A percentile compares a stretch with the other conserved stretches of the same genome.
phyloP scores from a whole-genome alignment of 306 rosid species.

The Neltuma alba region DNA sequence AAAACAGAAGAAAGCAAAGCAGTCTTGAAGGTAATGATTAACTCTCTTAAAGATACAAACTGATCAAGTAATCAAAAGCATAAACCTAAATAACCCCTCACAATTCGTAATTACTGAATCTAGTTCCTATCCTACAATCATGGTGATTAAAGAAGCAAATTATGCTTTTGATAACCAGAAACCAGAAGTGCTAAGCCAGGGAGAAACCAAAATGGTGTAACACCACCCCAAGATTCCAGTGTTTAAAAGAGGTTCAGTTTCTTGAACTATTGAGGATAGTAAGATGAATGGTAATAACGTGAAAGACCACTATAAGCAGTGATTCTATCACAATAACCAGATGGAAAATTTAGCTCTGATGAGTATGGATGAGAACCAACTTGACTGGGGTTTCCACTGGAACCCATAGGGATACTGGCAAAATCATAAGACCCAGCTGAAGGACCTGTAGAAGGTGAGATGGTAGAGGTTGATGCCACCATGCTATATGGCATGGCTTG shows the following conservation, averaged over 20 bases:
- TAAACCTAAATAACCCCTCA: slow-evolving; percentile 37
- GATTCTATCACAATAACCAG: slow-evolving; percentile 53
- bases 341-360: slow-evolving; percentile 44
- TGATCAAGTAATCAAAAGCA: slow-evolving; percentile 38
- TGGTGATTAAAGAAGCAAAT: slow-evolving; percentile 41
- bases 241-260: slow-evolving; percentile 25
- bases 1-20: not conserved
- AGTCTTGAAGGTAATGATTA: slow-evolving; percentile 6
- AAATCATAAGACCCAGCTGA: slow-evolving; percentile 56
- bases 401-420: slow-evolving; percentile 55
- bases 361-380: slow-evolving; percentile 54
- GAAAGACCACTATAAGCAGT: slow-evolving; percentile 53
- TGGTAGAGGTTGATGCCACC: slow-evolving; percentile 47
- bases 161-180: slow-evolving; percentile 29
- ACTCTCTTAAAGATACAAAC: slow-evolving; percentile 29
- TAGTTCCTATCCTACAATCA: slow-evolving; percentile 38
- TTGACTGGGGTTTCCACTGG: slow-evolving; percentile 49
- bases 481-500: slow-evolving; percentile 52
- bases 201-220: slow-evolving; percentile 26
- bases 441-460: slow-evolving; percentile 52
- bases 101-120: slow-evolving; percentile 45
- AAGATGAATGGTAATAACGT: slow-evolving; percentile 53
- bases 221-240: slow-evolving; percentile 43
- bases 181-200: slow-evolving; percentile 33
- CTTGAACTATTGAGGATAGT: slow-evolving; percentile 58